Evolutionary conservation across 768 basidiomycete genomes (phyloP).

Genomic region (Psilocybe tampanensis): DNA sequence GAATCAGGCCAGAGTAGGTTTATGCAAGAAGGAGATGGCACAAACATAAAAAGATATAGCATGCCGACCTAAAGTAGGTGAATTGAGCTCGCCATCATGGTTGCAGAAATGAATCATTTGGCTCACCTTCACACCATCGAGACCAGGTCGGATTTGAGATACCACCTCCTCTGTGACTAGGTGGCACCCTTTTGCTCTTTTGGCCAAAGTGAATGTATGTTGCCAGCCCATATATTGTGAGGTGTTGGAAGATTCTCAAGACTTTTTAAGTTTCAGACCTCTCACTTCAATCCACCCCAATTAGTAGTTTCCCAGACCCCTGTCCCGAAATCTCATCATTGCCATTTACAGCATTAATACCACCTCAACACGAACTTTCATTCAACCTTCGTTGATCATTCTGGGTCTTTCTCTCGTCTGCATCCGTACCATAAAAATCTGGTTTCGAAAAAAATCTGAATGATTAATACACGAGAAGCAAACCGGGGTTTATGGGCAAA

Average conservation of each 20-base stretch:
- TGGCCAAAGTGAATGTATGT: constrained; percentile 71
- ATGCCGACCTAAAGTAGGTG: constrained; percentile 68
- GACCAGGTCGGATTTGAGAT: constrained; percentile 64
- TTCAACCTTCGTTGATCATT: too few relatives aligned
- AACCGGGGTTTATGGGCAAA: too few relatives aligned
- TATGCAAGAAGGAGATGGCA: constrained; percentile 2
- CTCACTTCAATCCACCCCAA: too few relatives aligned
- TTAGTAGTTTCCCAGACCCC: too few relatives aligned
- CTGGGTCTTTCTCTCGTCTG: too few relatives aligned
- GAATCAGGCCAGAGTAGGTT: too few relatives aligned
- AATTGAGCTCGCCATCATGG: neutral
- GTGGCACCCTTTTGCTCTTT: constrained; percentile 68
- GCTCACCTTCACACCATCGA: constrained; percentile 65
- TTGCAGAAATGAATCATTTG: neutral
- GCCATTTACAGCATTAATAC: neutral
- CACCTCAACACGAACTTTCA: too few relatives aligned
- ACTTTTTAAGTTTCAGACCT: too few relatives aligned
- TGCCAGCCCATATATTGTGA: constrained; percentile 79
- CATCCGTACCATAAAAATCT: too few relatives aligned
- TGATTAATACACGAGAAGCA: too few relatives aligned
- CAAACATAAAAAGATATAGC: constrained; percentile 86
- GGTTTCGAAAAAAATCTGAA: too few relatives aligned
- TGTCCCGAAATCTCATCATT: neutral
- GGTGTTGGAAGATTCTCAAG: neutral
- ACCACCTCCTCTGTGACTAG: constrained; percentile 81